phyloP scores from a whole-genome alignment of 2,329 filamentous ascomycete genomes.

The Scytalidium lignicola region DNA sequence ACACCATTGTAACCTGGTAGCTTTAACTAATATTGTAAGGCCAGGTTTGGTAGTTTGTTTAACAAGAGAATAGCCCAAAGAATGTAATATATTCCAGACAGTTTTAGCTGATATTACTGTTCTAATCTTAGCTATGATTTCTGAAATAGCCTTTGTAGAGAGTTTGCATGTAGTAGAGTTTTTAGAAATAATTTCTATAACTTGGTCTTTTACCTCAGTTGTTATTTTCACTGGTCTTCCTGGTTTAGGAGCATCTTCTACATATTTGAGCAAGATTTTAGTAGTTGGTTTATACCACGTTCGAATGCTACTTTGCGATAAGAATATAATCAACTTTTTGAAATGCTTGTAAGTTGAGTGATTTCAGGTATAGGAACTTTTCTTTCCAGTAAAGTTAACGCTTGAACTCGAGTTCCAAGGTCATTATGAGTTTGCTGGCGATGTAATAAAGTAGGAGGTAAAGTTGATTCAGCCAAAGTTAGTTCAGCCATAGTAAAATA shows the following conservation, averaged over 20 bases:
- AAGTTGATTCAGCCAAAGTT: too few species aligned
- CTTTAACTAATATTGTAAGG: slow-evolving; percentile 2
- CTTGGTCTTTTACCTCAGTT: slow-evolving; percentile 1
- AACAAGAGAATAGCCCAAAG: neutral
- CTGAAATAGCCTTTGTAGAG: neutral
- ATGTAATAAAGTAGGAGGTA: too few species aligned
- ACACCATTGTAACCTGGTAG: slow-evolving; percentile 5
- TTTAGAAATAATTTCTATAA: neutral
- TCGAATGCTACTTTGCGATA: neutral
- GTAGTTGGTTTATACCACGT: neutral
- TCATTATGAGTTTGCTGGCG: too few species aligned
- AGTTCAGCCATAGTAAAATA: too few species aligned
- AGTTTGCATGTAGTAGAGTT: neutral
- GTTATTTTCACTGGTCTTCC: slow-evolving; percentile 2
- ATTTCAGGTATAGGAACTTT: neutral
- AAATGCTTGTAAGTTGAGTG: neutral
- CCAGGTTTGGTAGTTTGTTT: slow-evolving; percentile 7
- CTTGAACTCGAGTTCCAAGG: too few species aligned
- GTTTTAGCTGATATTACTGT: slow-evolving; percentile 4
- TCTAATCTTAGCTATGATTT: neutral
- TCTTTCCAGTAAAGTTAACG: too few species aligned
- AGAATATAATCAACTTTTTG: neutral
- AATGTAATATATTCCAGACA: slow-evolving; percentile 1
- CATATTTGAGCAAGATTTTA: neutral
- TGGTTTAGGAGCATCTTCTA: slow-evolving; percentile 1